Evolutionary conservation across 2,329 filamentous ascomycete genomes (phyloP), one percentile per base, ranked within the genome.

Genomic region (Arthrobotrys iridis): DNA sequence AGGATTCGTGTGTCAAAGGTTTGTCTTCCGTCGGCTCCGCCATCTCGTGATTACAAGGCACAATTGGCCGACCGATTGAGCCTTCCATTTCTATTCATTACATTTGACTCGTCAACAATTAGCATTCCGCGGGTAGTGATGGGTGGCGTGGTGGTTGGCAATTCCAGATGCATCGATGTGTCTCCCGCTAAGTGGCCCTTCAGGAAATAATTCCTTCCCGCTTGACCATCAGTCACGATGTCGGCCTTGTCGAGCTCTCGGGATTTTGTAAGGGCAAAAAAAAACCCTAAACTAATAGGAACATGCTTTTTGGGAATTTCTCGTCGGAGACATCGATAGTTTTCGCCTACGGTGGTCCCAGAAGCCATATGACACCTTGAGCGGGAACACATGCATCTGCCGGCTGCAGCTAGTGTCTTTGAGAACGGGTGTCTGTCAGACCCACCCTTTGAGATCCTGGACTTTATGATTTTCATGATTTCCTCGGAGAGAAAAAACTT

Each of bases 21-120:
- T 20, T 37, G 22, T 57, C 24, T 57, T 35, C 48, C 33, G 4
- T 60, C 41, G 20, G 58, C 71, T 58, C 71, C 71, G 71, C 71
- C 71, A 68, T 68, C 71, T 46, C 71, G 63, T 75, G 71, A 75
- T 75, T 75, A 64, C 71, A 75, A 68, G 71, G 63, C 71, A 67
- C 30, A 74, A 59, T 28, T 37, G 22, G 28, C 37, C 22, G 7
- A 15, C 20, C 37, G 41, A 50, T 63, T 63, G 30, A 37, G 50
- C 28, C 46, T 52, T 55, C 50, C 28, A 22, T 52, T 28, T 2
- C 11, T 28, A 26, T 41, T 63, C 28, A 41, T 33, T 33, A 5
- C 10, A n/a, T 50, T 50, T 15, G 28, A 35, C 30, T 30, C n/a
- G 35, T 40, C 35, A n/a, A 40, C 35, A n/a, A 22, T 8, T n/a